Evolutionary conservation across 371 early-diverging fungal species (phyloP).

Genomic region (Apophysomyces sp.): DNA sequence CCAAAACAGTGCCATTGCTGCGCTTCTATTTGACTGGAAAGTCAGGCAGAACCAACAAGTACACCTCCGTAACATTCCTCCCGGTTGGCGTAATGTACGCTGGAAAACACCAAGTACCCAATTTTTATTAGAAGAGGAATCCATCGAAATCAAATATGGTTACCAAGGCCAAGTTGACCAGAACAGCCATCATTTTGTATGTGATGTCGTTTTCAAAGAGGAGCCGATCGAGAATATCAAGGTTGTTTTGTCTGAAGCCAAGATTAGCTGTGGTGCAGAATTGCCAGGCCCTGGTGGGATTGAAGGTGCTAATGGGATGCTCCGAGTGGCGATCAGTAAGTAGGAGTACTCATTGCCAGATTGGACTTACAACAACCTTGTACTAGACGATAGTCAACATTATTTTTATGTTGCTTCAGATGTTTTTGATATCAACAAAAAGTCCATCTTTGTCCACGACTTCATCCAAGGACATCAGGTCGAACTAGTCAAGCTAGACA

Average conservation of each 20-base stretch:
- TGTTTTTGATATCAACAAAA: conserved; percentile 41
- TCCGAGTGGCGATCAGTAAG: conserved; percentile 52
- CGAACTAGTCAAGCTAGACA: conserved; percentile 47
- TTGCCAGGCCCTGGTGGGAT: conserved; percentile 28
- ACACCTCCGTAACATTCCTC: conserved; percentile 48
- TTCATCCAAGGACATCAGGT: conserved; percentile 53
- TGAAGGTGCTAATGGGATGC: conserved; percentile 34
- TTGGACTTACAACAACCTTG: neutral
- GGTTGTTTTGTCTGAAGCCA: conserved; percentile 23
- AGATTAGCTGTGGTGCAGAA: conserved; percentile 18
- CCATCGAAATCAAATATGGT: conserved; percentile 41
- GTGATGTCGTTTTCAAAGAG: conserved; percentile 21
- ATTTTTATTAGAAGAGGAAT: conserved; percentile 30
- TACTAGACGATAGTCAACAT: conserved; percentile 51
- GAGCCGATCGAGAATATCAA: conserved; percentile 11
- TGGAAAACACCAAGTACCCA: conserved; percentile 44
- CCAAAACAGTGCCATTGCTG: conserved; percentile 34
- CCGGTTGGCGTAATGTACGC: conserved; percentile 60
- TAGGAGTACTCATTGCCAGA: neutral
- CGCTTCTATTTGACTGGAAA: conserved; percentile 58
- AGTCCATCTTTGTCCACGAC: conserved; percentile 55
- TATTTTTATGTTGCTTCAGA: conserved; percentile 56
- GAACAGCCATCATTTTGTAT: conserved; percentile 38
- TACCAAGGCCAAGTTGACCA: conserved; percentile 39
- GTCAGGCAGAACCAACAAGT: conserved; percentile 46